phyloP scores from a whole-genome alignment of 305 asterid genomes.

The Rubia occidens region DNA sequence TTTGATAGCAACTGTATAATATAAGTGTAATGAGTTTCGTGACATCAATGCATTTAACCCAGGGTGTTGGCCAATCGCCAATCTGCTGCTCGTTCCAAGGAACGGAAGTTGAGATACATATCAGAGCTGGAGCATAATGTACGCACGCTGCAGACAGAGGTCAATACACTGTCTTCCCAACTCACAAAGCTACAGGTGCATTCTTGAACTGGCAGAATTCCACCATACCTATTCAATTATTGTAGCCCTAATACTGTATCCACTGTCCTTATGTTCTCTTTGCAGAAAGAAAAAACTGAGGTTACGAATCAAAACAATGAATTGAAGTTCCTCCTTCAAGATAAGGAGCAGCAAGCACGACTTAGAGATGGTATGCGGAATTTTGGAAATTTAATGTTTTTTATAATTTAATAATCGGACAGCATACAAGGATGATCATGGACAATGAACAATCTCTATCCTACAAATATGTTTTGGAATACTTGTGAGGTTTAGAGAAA shows the following conservation, averaged over 20 bases:
- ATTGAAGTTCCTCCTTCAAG: conserved; percentile 74
- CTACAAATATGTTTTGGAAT: too few relatives aligned
- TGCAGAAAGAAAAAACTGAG: conserved; percentile 62
- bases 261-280: conserved; percentile 15
- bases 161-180: conserved; percentile 66
- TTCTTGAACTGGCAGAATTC: conserved; percentile 7
- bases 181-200: conserved; percentile 59
- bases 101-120: conserved; percentile 74
- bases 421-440: background rate
- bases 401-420: background rate
- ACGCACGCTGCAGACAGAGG: conserved; percentile 71
- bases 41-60: conserved; percentile 11
- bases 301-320: conserved; percentile 64
- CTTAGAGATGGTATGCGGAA: conserved; percentile 64
- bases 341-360: conserved; percentile 76
- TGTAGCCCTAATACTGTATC: conserved; percentile 1
- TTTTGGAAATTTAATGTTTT: background rate
- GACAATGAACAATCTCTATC: background rate
- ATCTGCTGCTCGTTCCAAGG: conserved; percentile 97
- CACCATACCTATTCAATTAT: conserved; percentile 8
- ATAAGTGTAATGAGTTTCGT: background rate
- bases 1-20: background rate
- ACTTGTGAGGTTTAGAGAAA: too few relatives aligned
- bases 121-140: conserved; percentile 91
- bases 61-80: conserved; percentile 92